Evolutionary conservation across 176 grass and related monocot genomes (phyloP), one percentile per base, ranked within the genome.

Genomic region (Paspalum vaginatum): DNA sequence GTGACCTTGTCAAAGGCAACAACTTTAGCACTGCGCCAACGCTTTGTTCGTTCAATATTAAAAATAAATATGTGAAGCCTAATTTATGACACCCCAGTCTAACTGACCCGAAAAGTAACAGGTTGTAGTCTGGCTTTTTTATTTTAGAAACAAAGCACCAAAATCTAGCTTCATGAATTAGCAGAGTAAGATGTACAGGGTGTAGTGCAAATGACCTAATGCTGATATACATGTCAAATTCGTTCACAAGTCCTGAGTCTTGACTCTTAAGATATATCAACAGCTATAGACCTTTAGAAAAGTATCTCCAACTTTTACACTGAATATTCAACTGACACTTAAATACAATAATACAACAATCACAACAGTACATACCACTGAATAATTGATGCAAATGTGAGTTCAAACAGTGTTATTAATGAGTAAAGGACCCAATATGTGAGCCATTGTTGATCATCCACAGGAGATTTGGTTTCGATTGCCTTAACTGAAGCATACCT

Each of bases 361-460:
- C 44, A 56, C 38, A 77, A 43, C 8, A 74, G 27, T 24, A 74
- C 78, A 64, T 76, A 94, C 92, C 88, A 91, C 63, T 86, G 83
- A 58, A 94, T 81, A 76, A 91, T 12, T 78, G 73, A 84, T 58
- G 86, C 83, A 37, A 94, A 94, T 4, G 92, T 94, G 51, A 94
- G 76, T 68, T 94, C 92, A 53, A 91, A 91, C 50, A 94, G 53
- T 22, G 88, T 88, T 74, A 88, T 88, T 56, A 94, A 70, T 7
- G 92, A 94, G 72, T 94, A 91, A 61, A 94, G 27, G 44, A 94
- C 88, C 92, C 92, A 94, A 76, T 91, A 94, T 63, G 92, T 91
- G 61, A 94, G 92, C 92, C 92, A 94, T 58, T 94, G 92, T 53
- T 88, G 92, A 86, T 91, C 85, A 70, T 94, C 88, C 16, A 91